phyloP scores from a whole-genome alignment of 768 basidiomycete genomes.

The Paxillus ammoniavirescens region DNA sequence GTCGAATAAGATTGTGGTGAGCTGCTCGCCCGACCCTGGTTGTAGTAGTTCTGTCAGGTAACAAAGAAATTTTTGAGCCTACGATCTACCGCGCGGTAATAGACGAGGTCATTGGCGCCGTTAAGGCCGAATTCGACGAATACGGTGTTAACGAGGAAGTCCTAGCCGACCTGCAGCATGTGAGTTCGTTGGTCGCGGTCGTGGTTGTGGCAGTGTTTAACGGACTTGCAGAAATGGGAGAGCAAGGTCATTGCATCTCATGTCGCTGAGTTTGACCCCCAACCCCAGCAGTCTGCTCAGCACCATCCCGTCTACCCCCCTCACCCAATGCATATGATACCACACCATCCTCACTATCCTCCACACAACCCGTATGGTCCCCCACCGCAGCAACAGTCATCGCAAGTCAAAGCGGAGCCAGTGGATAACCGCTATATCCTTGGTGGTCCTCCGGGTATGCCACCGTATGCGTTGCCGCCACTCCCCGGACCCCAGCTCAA shows the following conservation, averaged over 20 bases:
- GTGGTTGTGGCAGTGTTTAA: conserved; percentile 5
- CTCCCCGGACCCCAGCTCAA: conserved; percentile 66
- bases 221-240: conserved; percentile 84
- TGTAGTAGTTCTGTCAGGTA: conserved; percentile 54
- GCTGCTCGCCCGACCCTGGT: conserved; percentile 66
- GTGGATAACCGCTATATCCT: conserved; percentile 69
- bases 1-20: conserved; percentile 99
- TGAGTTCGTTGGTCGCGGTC: conserved; percentile 43
- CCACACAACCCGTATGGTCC: conserved; percentile 52
- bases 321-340: conserved; percentile 62
- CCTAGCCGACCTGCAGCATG: conserved; percentile 82
- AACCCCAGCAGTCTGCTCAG: conserved; percentile 43
- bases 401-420: conserved; percentile 73
- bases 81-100: conserved; percentile 90
- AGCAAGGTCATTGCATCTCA: conserved; percentile 89
- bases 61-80: conserved; percentile 72
- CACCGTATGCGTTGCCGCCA: conserved; percentile 55
- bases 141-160: conserved; percentile 93
- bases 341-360: conserved; percentile 53
- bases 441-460: conserved; percentile 37
- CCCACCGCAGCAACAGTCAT: conserved; percentile 30
- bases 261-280: conserved; percentile 88
- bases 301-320: conserved; percentile 56
- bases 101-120: conserved; percentile 87
- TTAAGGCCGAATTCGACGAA: conserved; percentile 95